Percentiles rank a stretch among this genome's conserved stretches.
These are phyloP conservation scores for Paramecium octaurelia DNA, from an alignment of 73 alveolate species.

Conservation along the genomic window DNA sequence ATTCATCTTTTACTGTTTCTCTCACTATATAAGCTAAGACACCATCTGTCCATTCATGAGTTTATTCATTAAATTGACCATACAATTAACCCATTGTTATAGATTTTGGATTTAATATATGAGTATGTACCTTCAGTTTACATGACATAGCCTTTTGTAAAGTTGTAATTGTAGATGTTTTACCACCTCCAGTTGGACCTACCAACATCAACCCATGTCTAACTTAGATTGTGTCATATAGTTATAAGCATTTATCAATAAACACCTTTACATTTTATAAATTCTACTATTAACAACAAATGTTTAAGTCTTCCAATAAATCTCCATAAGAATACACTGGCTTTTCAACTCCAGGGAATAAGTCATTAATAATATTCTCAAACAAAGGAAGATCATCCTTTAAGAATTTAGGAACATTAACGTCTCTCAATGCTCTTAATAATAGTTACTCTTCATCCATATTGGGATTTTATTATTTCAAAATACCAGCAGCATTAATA, in stretches of 20 bases:
- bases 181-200: constrained; percentile 99
- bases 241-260: constrained; percentile 93
- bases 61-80: constrained; percentile 96
- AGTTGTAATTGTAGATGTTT: constrained; percentile 86
- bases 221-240: constrained; percentile 96
- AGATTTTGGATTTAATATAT: constrained; percentile 96
- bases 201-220: constrained; percentile 97
- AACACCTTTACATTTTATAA: constrained; percentile 92
- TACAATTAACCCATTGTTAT: constrained; percentile 98
- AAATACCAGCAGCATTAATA: constrained; percentile 90
- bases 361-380: constrained; percentile 96
- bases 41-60: constrained; percentile 99
- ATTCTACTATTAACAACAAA: constrained; percentile 78
- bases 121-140: constrained; percentile 80
- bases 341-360: constrained; percentile 98
- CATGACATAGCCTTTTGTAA: constrained; percentile 86
- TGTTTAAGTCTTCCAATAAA: constrained; percentile 72
- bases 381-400: constrained; percentile 98
- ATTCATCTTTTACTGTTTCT: constrained; percentile 85
- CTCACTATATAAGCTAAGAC: constrained; percentile 92
- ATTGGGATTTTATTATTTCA: constrained; percentile 88
- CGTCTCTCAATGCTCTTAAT: constrained; percentile 98
- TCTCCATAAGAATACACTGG: constrained; percentile 91
- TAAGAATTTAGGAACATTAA: constrained; percentile 97
- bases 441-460: constrained; percentile 94